Conservation (phyloP, 305 asterid genomes). For the Fraxinus albicans region DNA sequence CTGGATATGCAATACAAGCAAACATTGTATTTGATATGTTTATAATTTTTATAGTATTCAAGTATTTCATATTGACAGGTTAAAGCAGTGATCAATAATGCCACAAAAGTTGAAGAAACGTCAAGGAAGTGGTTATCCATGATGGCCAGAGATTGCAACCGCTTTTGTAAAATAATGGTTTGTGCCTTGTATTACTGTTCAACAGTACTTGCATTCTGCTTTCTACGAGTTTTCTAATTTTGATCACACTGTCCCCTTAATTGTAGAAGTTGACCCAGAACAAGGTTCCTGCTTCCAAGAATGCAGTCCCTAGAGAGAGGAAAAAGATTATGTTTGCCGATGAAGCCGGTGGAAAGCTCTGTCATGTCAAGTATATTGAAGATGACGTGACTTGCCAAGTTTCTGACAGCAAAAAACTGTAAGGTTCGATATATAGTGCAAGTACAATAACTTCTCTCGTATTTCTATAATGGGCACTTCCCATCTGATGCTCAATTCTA, state of each 20-base stretch:
- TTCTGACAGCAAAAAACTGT: conserved; percentile 29
- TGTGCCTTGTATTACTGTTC: conserved; percentile 23
- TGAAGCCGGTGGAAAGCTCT: conserved; percentile 82
- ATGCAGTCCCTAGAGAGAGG: conserved; percentile 38
- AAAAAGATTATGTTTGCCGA: conserved; percentile 81
- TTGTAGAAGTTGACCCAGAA: conserved; percentile 59
- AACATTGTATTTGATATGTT: not conserved
- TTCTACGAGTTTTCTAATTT: conserved; percentile 22
- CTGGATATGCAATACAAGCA: conserved; percentile 12
- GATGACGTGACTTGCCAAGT: conserved; percentile 31
- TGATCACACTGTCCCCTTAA: not conserved
- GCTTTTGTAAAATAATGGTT: conserved; percentile 92
- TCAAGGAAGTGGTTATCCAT: conserved; percentile 69
- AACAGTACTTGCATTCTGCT: not conserved
- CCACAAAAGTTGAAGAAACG: conserved; percentile 63
- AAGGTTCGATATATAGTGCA: conserved; percentile 19
- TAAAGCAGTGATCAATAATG: conserved; percentile 55
- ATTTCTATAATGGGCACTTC: not conserved
- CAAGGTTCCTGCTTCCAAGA: conserved; percentile 30
- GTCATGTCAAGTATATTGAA: conserved; percentile 61
- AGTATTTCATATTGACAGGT: conserved; percentile 44
- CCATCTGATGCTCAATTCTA: not conserved
- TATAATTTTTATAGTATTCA: not conserved
- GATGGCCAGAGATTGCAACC: conserved; percentile 89
- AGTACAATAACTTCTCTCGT: not conserved